Percentiles rank a stretch among this genome's conserved stretches.
Conservation (phyloP, 768 basidiomycete species). For the Mycena capillaripes region DNA sequence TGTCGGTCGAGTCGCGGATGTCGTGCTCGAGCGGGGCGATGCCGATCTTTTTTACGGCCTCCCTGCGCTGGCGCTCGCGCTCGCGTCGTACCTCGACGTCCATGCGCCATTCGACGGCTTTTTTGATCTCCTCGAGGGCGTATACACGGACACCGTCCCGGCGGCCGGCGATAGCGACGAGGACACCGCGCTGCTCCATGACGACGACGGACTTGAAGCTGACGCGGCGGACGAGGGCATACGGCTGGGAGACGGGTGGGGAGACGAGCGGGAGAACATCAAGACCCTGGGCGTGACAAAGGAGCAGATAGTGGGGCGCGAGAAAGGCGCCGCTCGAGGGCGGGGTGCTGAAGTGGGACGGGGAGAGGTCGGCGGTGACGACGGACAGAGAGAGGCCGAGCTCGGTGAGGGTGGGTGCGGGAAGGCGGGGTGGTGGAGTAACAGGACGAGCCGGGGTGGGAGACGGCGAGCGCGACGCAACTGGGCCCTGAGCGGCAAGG, state of each 20-base stretch:
- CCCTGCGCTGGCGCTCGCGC: conserved; percentile 77
- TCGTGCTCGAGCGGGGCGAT: conserved; percentile 49
- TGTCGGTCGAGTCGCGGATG: conserved; percentile 60
- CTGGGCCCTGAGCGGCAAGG: conserved; percentile 41
- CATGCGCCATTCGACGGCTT: conserved; percentile 89
- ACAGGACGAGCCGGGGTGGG: conserved; percentile 66
- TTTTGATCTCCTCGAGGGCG: conserved; percentile 88
- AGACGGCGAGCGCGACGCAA: conserved; percentile 69
- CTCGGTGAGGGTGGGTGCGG: conserved; percentile 79
- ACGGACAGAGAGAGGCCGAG: conserved; percentile 81
- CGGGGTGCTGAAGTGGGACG: conserved; percentile 83
- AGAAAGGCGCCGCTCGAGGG: conserved; percentile 86
- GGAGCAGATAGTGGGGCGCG: conserved; percentile 83
- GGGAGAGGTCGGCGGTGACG: conserved; percentile 76
- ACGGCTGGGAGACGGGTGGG: conserved; percentile 82
- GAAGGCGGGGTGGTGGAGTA: conserved; percentile 81
- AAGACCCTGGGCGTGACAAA: conserved; percentile 89
- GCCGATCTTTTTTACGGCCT: conserved; percentile 70
- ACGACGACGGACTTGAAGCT: conserved; percentile 90
- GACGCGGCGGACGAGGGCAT: conserved; percentile 85
- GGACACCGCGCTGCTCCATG: conserved; percentile 91
- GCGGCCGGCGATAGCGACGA: conserved; percentile 91
- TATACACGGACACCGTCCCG: conserved; percentile 91
- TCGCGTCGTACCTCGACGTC: conserved; percentile 85
- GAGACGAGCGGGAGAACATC: conserved; percentile 87